A percentile compares a stretch with the other conserved stretches of the same genome.
Evolutionary conservation across 805 yeast species (phyloP).

Genomic region (Candida pini): DNA sequence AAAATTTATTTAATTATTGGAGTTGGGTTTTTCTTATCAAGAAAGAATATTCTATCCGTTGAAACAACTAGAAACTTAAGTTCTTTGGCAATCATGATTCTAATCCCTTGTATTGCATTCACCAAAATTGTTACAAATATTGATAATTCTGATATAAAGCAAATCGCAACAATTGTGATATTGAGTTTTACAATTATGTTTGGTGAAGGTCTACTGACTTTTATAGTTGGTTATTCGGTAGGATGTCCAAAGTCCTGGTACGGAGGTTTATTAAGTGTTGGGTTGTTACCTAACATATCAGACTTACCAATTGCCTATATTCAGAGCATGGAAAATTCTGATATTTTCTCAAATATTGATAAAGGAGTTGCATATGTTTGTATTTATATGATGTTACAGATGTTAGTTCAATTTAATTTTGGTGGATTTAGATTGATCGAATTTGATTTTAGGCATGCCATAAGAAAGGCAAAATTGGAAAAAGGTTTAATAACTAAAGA

Average conservation of each 20-base stretch:
- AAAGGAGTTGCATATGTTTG: slow-evolving; percentile 82
- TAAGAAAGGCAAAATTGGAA: slow-evolving; percentile 13
- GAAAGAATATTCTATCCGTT: slow-evolving; percentile 56
- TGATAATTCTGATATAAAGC: slow-evolving; percentile 61
- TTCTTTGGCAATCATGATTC: slow-evolving; percentile 57
- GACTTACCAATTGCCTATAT: slow-evolving; percentile 83
- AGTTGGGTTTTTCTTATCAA: slow-evolving; percentile 61
- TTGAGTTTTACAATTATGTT: slow-evolving; percentile 40
- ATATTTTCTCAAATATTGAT: slow-evolving; percentile 53
- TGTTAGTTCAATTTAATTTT: slow-evolving; percentile 63
- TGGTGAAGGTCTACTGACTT: slow-evolving; percentile 39
- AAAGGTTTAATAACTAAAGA: too few species aligned
- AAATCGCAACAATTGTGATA: slow-evolving; percentile 58
- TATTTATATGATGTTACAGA: slow-evolving; percentile 65
- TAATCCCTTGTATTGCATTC: slow-evolving; percentile 74
- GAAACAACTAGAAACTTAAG: slow-evolving; percentile 67
- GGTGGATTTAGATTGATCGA: slow-evolving; percentile 70
- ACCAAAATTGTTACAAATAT: slow-evolving; percentile 64
- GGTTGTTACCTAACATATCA: slow-evolving; percentile 71
- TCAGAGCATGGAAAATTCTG: slow-evolving; percentile 63
- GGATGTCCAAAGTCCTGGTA: slow-evolving; percentile 68
- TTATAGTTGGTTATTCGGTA: slow-evolving; percentile 38
- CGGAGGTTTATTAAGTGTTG: slow-evolving; percentile 67
- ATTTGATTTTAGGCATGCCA: slow-evolving; percentile 51
- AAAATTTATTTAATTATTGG: slow-evolving; percentile 71